A percentile compares a stretch with the other conserved stretches of the same genome.
These are phyloP conservation scores for Penicillium cataractarum DNA, from an alignment of 495 filamentous ascomycete genomes.

Conservation along the genomic window DNA sequence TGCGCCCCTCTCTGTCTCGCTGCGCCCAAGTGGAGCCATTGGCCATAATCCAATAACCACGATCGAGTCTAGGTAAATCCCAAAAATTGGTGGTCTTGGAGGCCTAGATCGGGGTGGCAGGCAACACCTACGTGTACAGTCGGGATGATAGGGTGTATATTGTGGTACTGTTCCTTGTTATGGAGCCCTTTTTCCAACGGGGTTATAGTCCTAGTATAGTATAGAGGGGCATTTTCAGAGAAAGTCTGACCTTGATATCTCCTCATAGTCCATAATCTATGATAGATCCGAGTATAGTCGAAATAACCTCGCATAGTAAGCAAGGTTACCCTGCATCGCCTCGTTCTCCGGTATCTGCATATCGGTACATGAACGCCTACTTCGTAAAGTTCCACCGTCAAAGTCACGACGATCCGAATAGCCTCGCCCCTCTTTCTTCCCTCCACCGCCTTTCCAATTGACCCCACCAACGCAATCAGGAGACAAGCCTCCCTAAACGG, in stretches of 20 bases:
- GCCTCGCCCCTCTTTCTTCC: slow-evolving; percentile 43
- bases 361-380: not conserved
- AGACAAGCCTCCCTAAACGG: slow-evolving; percentile 16
- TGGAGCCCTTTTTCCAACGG: not conserved
- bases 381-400: not conserved
- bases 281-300: not conserved
- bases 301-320: slow-evolving; percentile 2
- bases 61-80: not conserved
- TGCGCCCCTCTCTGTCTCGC: too few species aligned
- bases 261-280: not conserved
- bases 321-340: not conserved
- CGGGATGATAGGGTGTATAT: not conserved
- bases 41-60: not conserved
- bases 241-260: not conserved
- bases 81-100: not conserved
- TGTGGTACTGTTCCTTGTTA: not conserved
- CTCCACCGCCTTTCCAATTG: slow-evolving; percentile 52
- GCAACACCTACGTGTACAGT: not conserved
- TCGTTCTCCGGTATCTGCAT: slow-evolving; percentile 10
- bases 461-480: slow-evolving; percentile 42
- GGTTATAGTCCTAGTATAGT: not conserved
- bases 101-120: not conserved
- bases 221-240: not conserved
- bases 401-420: slow-evolving; percentile 28
- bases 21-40: not conserved